phyloP scores from a whole-genome alignment of 371 early-diverging fungal species.

The Apophysomyces trapeziformis region DNA sequence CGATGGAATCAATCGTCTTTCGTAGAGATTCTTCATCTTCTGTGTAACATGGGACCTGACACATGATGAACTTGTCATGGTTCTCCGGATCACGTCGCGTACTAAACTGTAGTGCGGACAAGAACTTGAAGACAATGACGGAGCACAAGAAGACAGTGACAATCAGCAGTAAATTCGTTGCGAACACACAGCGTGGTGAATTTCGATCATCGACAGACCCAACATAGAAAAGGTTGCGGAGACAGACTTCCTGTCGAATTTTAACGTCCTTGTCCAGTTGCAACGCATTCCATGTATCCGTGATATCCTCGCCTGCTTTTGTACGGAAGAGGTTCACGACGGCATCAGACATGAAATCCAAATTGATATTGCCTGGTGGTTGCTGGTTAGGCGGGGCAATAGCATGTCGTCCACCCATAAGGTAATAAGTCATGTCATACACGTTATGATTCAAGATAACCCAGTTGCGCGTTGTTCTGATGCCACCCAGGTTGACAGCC shows the following conservation, averaged over 20 bases:
- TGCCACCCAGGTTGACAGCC: constrained; percentile 28
- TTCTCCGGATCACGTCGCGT: constrained; percentile 69
- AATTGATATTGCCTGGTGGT: constrained; percentile 33
- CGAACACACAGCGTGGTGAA: constrained; percentile 76
- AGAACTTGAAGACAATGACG: constrained; percentile 86
- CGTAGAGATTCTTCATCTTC: constrained; percentile 74
- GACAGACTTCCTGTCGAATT: constrained; percentile 53
- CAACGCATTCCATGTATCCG: constrained; percentile 55
- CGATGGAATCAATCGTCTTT: constrained; percentile 72
- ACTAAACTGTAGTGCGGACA: constrained; percentile 81
- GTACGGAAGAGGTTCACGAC: constrained; percentile 64
- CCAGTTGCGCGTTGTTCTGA: constrained; percentile 45
- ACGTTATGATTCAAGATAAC: constrained; percentile 61
- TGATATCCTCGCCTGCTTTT: constrained; percentile 63
- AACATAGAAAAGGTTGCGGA: constrained; percentile 78
- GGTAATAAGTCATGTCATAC: constrained; percentile 65
- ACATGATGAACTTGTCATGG: constrained; percentile 86
- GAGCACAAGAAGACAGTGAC: constrained; percentile 74
- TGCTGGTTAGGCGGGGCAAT: constrained; percentile 27
- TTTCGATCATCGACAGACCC: constrained; percentile 84
- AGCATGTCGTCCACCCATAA: constrained; percentile 33
- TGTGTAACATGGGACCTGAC: constrained; percentile 79
- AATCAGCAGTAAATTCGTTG: constrained; percentile 80
- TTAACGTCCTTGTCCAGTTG: constrained; percentile 27
- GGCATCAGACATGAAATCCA: constrained; percentile 47